These are phyloP conservation scores for Hymenoscyphus linearis DNA, from an alignment of 2,329 filamentous ascomycete genomes.

Conservation along the genomic window DNA sequence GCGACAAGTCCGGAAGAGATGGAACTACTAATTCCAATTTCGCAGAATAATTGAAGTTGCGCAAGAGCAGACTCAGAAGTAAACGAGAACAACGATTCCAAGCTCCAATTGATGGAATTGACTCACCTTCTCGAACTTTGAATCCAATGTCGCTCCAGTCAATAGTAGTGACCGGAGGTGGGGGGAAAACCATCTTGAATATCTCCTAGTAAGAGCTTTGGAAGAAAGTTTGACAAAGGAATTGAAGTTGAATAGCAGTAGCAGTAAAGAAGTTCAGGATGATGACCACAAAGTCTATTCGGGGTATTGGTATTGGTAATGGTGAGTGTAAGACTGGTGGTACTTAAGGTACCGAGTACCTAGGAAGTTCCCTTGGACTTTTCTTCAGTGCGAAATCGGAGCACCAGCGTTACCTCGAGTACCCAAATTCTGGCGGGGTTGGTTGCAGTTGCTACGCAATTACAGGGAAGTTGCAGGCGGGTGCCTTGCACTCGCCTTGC, in stretches of 20 bases:
- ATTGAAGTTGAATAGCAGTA: not conserved
- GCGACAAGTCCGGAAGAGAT: not conserved
- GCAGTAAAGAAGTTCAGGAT: not conserved
- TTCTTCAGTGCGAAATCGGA: conserved; percentile 10
- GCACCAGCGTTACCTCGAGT: not conserved
- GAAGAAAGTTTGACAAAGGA: not conserved
- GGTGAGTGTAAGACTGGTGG: not conserved
- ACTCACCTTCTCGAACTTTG: conserved; percentile 75
- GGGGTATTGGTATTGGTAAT: not conserved
- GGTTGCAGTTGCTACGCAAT: not conserved
- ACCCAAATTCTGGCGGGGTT: not conserved
- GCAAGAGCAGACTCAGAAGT: conserved; percentile 1
- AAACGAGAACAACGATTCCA: not conserved
- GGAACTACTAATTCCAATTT: not conserved
- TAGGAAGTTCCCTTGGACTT: not conserved
- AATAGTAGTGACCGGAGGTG: conserved; percentile 72
- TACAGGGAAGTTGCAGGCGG: not conserved
- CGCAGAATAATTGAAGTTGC: not conserved
- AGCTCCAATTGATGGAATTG: too few species aligned
- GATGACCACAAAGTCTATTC: not conserved
- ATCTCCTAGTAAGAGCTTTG: conserved; percentile 3
- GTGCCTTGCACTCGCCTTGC: not conserved
- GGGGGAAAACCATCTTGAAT: conserved; percentile 55
- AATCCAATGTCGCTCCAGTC: conserved; percentile 94
- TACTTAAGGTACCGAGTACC: not conserved